Base-by-base conservation (phyloP, 306 rosid species). In the Parietaria judaica region DNA sequence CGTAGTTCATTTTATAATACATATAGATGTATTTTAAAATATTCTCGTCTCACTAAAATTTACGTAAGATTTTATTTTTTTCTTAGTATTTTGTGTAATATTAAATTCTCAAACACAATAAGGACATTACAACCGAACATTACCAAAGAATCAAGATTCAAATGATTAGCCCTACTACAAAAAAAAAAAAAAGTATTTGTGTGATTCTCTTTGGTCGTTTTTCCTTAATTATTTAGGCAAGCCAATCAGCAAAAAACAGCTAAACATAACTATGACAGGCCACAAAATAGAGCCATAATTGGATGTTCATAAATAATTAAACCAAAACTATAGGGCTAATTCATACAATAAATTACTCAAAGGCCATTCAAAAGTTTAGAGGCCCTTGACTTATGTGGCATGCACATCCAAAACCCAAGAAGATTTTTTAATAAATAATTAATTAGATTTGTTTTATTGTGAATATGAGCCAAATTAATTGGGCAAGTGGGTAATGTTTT, bases 341-440 rank as follows among this genome's bases (percentile, higher is more conserved):
- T 7, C 49, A 41, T 58, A 58, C 36, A 11, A 12, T 55, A 16
- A 34, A 11, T 15, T 13, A 58, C 14, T 37, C 48, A 15, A 36
- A 59, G 15, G 34, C 35, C 63, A 41, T 3, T 23, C 31, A 23
- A 39, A 59, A 59, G 36, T 39, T 43, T 35, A 59, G 14, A 59
- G 63, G 36, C 47, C 63, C 43, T 38, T 59, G 3, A n/a, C 63
- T 59, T 1, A 39, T 41, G 37, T 59, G 50, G 50, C 63, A 39
- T 59, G 10, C 51, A 41, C 48, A 59, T 59, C 63, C 15, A 35
- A 59, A 8, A 41, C 35, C 12, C n/a, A 36, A 14, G 39, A n/a
- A 36, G 34, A 14, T 8, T 56, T 56, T 56, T 38, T 41, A 59
- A 5, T 36, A 23, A 23, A 23, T 23, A 23, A 23, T 23, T 23